Evolutionary conservation across 306 rosid genomes (phyloP).

Genomic region (Quercus ilex): DNA sequence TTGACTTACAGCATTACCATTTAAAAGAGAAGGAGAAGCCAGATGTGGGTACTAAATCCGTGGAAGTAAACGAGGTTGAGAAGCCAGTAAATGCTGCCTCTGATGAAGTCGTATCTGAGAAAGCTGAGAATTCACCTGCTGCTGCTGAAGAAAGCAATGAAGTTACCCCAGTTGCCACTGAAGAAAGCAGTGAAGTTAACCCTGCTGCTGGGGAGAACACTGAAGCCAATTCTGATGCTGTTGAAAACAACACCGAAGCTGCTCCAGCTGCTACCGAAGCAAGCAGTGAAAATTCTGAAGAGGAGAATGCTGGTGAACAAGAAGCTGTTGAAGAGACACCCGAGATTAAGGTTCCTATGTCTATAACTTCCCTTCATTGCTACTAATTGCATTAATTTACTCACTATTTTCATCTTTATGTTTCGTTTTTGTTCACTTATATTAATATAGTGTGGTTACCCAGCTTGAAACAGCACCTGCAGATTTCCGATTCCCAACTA

Average conservation of each 20-base stretch:
- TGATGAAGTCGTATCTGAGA: conserved; percentile 38
- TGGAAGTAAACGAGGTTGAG: conserved; percentile 62
- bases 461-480: conserved; percentile 97
- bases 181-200: conserved; percentile 44
- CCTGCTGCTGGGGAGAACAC: conserved; percentile 40
- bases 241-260: conserved; percentile 20
- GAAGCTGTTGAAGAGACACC: conserved; percentile 64
- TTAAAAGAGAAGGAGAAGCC: conserved; percentile 56
- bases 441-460: conserved; percentile 23
- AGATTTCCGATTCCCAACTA: conserved; percentile 96
- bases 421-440: conserved; percentile 5
- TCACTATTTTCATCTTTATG: not conserved
- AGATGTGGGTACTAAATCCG: conserved; percentile 38
- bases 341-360: conserved; percentile 64
- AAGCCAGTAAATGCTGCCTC: conserved; percentile 36
- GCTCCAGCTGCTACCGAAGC: conserved; percentile 37
- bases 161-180: conserved; percentile 21
- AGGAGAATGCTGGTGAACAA: conserved; percentile 50
- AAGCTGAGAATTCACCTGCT: conserved; percentile 39
- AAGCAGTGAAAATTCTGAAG: conserved; percentile 45
- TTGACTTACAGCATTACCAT: conserved; percentile 56
- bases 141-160: conserved; percentile 31
- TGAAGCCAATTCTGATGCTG: conserved; percentile 23
- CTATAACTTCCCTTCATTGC: not conserved
- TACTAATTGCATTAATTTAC: not conserved